These are phyloP conservation scores for Trichosanthes cucumerina DNA, from an alignment of 306 rosid genomes.

Conservation along the genomic window DNA sequence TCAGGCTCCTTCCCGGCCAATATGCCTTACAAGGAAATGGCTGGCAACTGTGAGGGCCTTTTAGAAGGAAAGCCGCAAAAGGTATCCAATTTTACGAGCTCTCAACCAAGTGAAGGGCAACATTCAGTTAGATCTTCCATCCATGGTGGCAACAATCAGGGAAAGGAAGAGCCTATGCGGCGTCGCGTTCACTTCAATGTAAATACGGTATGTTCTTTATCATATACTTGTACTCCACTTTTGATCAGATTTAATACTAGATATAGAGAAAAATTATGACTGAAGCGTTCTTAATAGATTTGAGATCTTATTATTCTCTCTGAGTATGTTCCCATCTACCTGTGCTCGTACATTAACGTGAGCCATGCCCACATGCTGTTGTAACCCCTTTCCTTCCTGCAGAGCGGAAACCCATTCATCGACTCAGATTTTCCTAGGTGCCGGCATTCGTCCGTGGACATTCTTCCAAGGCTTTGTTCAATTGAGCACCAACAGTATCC, in stretches of 20 bases:
- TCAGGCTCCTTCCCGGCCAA: conserved; percentile 44
- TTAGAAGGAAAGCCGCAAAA: conserved; percentile 56
- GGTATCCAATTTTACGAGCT: conserved; percentile 37
- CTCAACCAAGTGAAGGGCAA: conserved; percentile 25
- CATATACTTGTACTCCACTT: conserved; percentile 7
- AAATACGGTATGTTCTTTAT: conserved; percentile 23
- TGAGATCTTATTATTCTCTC: background rate
- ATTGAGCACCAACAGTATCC: conserved; percentile 44
- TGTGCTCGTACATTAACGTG: background rate
- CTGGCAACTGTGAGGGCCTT: conserved; percentile 69
- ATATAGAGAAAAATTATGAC: background rate
- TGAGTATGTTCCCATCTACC: background rate
- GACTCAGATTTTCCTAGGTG: conserved; percentile 24
- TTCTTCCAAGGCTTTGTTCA: conserved; percentile 37
- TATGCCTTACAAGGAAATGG: conserved; percentile 73
- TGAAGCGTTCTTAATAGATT: background rate
- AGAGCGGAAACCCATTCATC: conserved; percentile 54
- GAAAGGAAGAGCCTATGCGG: conserved; percentile 15
- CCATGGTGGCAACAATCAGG: conserved; percentile 18
- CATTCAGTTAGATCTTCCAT: conserved; percentile 21
- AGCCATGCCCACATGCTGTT: background rate
- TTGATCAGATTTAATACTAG: background rate
- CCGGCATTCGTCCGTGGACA: conserved; percentile 19
- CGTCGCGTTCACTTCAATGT: conserved; percentile 18
- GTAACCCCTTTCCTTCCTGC: conserved; percentile 20